Evolutionary conservation across 495 filamentous ascomycete genomes (phyloP).

Genomic region (Aspergillus nanangensis): DNA sequence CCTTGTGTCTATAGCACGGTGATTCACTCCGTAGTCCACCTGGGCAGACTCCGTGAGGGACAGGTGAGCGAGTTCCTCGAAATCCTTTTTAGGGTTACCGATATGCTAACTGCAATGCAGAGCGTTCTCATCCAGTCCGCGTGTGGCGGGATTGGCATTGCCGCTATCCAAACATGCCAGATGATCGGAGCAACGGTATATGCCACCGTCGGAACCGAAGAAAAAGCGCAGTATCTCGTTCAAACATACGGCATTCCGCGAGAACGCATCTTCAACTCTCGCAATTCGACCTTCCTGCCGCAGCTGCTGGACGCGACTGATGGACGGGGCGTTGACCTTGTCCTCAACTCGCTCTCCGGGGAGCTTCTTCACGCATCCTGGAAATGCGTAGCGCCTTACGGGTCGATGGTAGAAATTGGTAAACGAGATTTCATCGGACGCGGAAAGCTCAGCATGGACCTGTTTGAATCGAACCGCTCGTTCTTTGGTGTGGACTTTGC

Average conservation of each 20-base stretch:
- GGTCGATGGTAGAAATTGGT: conserved; percentile 47
- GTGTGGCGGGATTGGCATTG: conserved; percentile 19
- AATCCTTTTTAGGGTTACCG: no score
- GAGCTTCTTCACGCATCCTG: conserved; percentile 43
- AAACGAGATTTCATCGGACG: conserved; percentile 17
- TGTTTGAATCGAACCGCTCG: conserved; percentile 29
- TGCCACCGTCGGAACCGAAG: conserved; percentile 37
- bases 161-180: conserved; percentile 13
- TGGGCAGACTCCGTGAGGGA: conserved; percentile 14
- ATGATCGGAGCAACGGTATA: conserved; percentile 26
- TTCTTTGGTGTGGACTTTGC: conserved; percentile 19
- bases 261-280: conserved; percentile 47
- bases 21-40: conserved; percentile 17
- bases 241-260: conserved; percentile 25
- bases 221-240: conserved; percentile 34
- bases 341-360: conserved; percentile 47
- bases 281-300: conserved; percentile 37
- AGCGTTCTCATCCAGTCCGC: conserved; percentile 24
- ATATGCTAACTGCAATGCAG: no score
- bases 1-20: conserved; percentile 22
- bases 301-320: conserved; percentile 40
- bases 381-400: conserved; percentile 49
- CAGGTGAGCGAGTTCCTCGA: no score
- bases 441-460: conserved; percentile 22
- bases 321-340: conserved; percentile 43